phyloP scores from a whole-genome alignment of 768 basidiomycete species.

The Auricularia cornea region DNA sequence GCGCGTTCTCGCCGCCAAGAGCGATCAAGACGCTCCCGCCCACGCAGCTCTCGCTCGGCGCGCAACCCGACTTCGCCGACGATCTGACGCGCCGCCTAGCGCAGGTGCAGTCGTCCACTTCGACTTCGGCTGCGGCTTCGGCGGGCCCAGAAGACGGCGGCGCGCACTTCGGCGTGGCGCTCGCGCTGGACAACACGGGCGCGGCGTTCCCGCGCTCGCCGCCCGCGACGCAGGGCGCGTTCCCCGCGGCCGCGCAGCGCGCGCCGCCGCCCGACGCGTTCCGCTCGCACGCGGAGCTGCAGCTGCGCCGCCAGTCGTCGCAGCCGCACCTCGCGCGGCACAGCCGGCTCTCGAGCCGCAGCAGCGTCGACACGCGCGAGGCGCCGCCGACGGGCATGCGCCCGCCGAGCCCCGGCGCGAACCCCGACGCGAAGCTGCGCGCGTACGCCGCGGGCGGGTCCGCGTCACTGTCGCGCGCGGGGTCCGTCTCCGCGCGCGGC shows the following conservation, averaged over 20 bases:
- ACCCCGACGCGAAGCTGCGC: neutral
- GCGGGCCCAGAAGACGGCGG: neutral
- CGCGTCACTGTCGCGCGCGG: neutral
- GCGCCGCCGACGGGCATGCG: neutral
- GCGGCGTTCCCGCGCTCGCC: neutral
- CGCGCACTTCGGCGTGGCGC: neutral
- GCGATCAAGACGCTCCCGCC: neutral
- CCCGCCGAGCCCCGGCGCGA: neutral
- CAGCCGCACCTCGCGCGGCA: neutral
- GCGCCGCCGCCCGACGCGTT: neutral
- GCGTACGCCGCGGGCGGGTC: neutral
- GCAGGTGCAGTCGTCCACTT: neutral
- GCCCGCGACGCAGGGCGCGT: neutral
- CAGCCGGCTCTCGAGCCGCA: neutral
- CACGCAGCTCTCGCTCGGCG: neutral
- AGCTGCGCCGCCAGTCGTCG: neutral
- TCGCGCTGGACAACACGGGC: neutral
- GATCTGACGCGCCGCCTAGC: conserved; percentile 2
- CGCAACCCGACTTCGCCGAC: conserved; percentile 1
- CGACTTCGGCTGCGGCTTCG: too few relatives aligned
- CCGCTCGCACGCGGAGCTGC: neutral
- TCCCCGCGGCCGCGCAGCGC: neutral
- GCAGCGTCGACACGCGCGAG: neutral
- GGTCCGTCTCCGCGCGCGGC: neutral
- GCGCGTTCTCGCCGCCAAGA: neutral